Percentiles rank a stretch among this genome's conserved stretches.
These are phyloP conservation scores for Salix purpurea DNA, from an alignment of 345 rosid species.

Conservation along the genomic window DNA sequence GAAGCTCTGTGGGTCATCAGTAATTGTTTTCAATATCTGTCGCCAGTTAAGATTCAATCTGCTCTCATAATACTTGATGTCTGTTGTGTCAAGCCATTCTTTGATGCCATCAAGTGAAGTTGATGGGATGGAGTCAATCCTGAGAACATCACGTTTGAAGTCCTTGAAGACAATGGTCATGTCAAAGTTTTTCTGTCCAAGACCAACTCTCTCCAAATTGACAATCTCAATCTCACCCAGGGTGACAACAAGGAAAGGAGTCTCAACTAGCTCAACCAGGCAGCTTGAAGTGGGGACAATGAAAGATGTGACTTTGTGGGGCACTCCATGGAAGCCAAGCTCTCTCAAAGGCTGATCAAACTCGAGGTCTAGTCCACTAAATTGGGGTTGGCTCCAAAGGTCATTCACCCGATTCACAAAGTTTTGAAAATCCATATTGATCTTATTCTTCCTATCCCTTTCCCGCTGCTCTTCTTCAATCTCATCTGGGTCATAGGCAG, in stretches of 20 bases:
- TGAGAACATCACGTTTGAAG: constrained; percentile 73
- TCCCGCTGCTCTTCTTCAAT: constrained; percentile 89
- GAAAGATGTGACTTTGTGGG: constrained; percentile 65
- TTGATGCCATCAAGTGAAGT: constrained; percentile 72
- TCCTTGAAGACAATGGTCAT: constrained; percentile 84
- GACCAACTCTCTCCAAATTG: constrained; percentile 85
- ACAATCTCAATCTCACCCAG: constrained; percentile 87
- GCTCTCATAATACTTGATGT: constrained; percentile 84
- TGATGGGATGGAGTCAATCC: constrained; percentile 74
- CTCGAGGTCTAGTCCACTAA: constrained; percentile 71
- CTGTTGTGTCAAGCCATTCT: constrained; percentile 88
- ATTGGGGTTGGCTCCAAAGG: constrained; percentile 78
- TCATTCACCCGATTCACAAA: constrained; percentile 78
- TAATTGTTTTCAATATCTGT: constrained; percentile 72
- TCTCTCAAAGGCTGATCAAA: constrained; percentile 91
- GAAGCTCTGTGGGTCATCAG: constrained; percentile 82
- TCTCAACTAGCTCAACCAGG: constrained; percentile 75
- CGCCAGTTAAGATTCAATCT: constrained; percentile 87
- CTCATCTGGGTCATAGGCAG: constrained; percentile 93
- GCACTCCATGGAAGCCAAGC: constrained; percentile 91
- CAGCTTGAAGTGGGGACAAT: constrained; percentile 88
- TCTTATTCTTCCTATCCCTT: constrained; percentile 82
- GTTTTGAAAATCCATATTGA: constrained; percentile 72
- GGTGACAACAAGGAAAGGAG: constrained; percentile 77
- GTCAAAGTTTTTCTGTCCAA: constrained; percentile 86